Percentiles rank a stretch among this genome's conserved stretches.
phyloP scores from a whole-genome alignment of 2,329 filamentous ascomycete species.

The Cercospora nicotianae region DNA sequence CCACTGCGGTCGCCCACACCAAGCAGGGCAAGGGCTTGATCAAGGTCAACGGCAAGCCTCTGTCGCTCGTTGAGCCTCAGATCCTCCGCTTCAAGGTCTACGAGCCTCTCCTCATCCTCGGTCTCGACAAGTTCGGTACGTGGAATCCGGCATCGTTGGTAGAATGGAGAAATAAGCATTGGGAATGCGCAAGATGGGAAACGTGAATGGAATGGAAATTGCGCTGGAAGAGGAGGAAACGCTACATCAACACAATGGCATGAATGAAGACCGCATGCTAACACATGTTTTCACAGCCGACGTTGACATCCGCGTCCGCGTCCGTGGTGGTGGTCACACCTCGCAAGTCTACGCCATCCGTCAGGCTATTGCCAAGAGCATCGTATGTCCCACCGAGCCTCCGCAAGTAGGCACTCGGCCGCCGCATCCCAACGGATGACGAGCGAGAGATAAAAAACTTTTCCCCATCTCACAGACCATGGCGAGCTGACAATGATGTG shows the following conservation, averaged over 20 bases:
- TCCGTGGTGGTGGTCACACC: slow-evolving; percentile 95
- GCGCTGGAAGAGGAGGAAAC: neutral
- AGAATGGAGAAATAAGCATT: neutral
- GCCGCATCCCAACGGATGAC: slow-evolving; percentile 17
- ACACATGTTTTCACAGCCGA: slow-evolving; percentile 52
- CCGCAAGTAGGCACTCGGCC: slow-evolving; percentile 20
- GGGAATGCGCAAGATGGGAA: slow-evolving; percentile 2
- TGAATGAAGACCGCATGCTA: slow-evolving; percentile 21
- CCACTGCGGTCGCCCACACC: slow-evolving; percentile 83
- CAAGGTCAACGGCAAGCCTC: slow-evolving; percentile 98
- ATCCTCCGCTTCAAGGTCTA: slow-evolving; percentile 99
- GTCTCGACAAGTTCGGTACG: slow-evolving; percentile 88
- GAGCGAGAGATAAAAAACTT: slow-evolving; percentile 11
- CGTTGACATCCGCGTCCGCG: slow-evolving; percentile 96
- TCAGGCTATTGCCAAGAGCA: slow-evolving; percentile 97
- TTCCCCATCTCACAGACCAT: slow-evolving; percentile 18
- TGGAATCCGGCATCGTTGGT: slow-evolving; percentile 15
- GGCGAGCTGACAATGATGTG: slow-evolving; percentile 4
- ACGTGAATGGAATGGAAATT: neutral
- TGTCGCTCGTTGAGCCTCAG: slow-evolving; percentile 91
- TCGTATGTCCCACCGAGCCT: slow-evolving; percentile 51
- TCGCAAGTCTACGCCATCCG: slow-evolving; percentile 98
- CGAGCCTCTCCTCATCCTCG: slow-evolving; percentile 96
- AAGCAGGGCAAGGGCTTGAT: slow-evolving; percentile 89
- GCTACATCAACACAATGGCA: slow-evolving; percentile 6